Evolutionary conservation across 495 filamentous ascomycete genomes (phyloP).

Genomic region (Xylaria palmicola): DNA sequence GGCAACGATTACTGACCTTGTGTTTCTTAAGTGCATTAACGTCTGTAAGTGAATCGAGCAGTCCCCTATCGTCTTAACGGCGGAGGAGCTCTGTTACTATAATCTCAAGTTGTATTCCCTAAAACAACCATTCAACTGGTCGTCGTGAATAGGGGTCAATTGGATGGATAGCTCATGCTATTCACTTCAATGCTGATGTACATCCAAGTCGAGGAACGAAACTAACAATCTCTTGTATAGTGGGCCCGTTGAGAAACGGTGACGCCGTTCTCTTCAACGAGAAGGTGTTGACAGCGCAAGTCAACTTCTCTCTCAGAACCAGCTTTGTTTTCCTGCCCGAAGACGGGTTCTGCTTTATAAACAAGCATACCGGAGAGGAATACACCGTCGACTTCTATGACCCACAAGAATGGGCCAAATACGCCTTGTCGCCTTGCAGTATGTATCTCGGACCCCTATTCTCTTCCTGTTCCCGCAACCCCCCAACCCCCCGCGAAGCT

Average conservation of each 20-base stretch:
- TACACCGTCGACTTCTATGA: conserved; percentile 87
- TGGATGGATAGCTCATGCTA: too few species aligned
- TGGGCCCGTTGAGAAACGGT: conserved; percentile 86
- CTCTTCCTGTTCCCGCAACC: neutral
- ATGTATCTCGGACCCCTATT: neutral
- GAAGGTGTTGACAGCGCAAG: conserved; percentile 87
- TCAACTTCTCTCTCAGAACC: conserved; percentile 90
- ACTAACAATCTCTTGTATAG: conserved; percentile 46
- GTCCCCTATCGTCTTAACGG: neutral
- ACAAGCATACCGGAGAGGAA: conserved; percentile 76
- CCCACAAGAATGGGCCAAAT: conserved; percentile 72
- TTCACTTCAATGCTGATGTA: too few species aligned
- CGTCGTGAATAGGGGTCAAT: too few species aligned
- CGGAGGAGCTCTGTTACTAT: neutral
- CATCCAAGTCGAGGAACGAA: neutral
- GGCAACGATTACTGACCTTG: neutral
- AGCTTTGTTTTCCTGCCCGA: conserved; percentile 84
- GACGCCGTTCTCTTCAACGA: conserved; percentile 89
- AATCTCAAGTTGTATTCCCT: neutral
- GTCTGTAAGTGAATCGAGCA: conserved; percentile 7
- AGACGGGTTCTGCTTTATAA: conserved; percentile 84
- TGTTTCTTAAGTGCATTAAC: conserved; percentile 14
- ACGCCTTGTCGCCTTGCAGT: conserved; percentile 71
- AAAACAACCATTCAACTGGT: neutral
- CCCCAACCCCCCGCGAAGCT: too few species aligned